Conservation (phyloP, 2,329 filamentous ascomycete species). For the Fusarium piperis region DNA sequence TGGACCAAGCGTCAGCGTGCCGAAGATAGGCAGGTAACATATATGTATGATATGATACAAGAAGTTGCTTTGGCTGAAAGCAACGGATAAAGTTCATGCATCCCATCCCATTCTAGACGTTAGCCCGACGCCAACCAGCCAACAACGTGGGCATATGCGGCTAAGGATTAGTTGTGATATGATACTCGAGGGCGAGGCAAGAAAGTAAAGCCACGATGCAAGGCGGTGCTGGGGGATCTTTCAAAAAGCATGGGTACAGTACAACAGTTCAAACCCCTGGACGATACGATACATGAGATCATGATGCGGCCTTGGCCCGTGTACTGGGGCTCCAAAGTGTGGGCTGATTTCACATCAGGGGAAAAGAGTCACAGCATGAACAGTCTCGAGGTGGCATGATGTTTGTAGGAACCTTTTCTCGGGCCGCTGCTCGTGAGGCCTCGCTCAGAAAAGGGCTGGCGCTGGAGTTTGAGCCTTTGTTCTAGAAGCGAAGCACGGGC, state of each 20-base stretch:
- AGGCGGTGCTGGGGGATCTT: background rate
- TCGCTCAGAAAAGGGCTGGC: background rate
- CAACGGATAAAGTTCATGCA: constrained; percentile 19
- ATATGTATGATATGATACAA: background rate
- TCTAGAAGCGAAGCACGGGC: background rate
- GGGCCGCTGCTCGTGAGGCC: background rate
- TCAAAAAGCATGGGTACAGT: background rate
- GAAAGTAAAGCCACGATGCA: constrained; percentile 4
- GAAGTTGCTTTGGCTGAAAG: background rate
- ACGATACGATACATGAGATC: constrained; percentile 6
- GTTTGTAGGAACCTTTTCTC: background rate
- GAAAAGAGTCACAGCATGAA: background rate
- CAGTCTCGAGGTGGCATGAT: constrained; percentile 10
- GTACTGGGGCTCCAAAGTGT: background rate
- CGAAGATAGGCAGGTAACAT: background rate
- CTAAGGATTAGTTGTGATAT: constrained; percentile 21
- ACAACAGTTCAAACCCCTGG: background rate
- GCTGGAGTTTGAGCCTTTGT: background rate
- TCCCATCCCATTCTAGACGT: background rate
- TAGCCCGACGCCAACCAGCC: background rate
- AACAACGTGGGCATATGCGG: constrained; percentile 6
- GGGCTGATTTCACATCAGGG: constrained; percentile 6
- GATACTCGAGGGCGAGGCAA: constrained; percentile 10
- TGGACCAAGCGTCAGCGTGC: background rate
- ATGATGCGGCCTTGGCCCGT: constrained; percentile 5